Evolutionary conservation across 352 stramenopile genomes (phyloP).

Genomic region (Phytophthora sansomeana): DNA sequence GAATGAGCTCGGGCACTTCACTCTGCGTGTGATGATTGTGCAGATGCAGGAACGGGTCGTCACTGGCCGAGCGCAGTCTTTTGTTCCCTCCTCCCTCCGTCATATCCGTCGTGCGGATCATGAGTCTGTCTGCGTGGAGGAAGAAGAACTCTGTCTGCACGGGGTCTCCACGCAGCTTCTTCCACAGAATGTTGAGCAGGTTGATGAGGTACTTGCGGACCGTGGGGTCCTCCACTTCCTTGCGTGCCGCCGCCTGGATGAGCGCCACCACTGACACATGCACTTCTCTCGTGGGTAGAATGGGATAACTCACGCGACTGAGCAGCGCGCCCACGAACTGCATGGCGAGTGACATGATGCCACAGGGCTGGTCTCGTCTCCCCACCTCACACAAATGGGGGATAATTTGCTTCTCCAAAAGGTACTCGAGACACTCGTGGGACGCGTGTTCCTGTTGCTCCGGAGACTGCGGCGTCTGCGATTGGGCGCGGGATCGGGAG

Average conservation of each 20-base stretch:
- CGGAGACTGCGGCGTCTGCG: slow-evolving; percentile 28
- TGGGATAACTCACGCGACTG: slow-evolving; percentile 84
- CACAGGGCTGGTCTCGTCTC: slow-evolving; percentile 69
- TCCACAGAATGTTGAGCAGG: slow-evolving; percentile 86
- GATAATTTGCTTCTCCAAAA: slow-evolving; percentile 87
- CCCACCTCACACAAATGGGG: slow-evolving; percentile 81
- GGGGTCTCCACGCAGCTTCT: slow-evolving; percentile 83
- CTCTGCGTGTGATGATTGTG: slow-evolving; percentile 52
- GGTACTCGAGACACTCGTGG: slow-evolving; percentile 83
- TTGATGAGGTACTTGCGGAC: slow-evolving; percentile 87
- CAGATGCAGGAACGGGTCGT: slow-evolving; percentile 44
- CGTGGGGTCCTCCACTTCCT: slow-evolving; percentile 84
- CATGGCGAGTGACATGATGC: slow-evolving; percentile 88
- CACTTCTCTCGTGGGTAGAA: slow-evolving; percentile 82
- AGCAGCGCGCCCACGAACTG: slow-evolving; percentile 86
- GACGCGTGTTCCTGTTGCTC: slow-evolving; percentile 41
- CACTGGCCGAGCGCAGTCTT: slow-evolving; percentile 21
- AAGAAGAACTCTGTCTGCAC: slow-evolving; percentile 92
- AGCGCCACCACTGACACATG: slow-evolving; percentile 84
- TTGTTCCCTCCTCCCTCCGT: neutral
- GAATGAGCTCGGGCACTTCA: slow-evolving; percentile 78
- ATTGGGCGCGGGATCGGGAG: slow-evolving; percentile 27
- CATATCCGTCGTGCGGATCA: slow-evolving; percentile 55
- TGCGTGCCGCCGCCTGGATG: slow-evolving; percentile 80
- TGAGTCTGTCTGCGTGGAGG: slow-evolving; percentile 67